phyloP scores from a whole-genome alignment of 352 stramenopile genomes.

The Pythium brachiatum region DNA sequence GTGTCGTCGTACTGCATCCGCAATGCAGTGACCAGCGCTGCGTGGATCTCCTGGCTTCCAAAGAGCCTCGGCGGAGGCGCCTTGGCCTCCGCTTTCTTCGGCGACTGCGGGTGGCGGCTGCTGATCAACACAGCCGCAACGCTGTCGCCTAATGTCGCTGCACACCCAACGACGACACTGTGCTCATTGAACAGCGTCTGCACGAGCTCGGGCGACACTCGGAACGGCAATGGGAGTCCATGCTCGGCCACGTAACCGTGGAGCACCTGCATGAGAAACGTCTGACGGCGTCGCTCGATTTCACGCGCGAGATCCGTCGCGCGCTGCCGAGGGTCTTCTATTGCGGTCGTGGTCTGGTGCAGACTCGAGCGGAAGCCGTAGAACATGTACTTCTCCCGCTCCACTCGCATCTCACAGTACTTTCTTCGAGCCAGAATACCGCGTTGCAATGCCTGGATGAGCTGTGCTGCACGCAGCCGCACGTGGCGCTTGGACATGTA shows the following conservation, averaged over 20 bases:
- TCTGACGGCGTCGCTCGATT: conserved; percentile 43
- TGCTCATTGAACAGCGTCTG: conserved; percentile 54
- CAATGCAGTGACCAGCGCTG: conserved; percentile 48
- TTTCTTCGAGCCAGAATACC: conserved; percentile 52
- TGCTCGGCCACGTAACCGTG: conserved; percentile 50
- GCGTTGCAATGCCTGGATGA: conserved; percentile 67
- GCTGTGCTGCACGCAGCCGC: conserved; percentile 46
- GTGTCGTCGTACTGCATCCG: conserved; percentile 63
- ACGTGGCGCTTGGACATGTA: conserved; percentile 47
- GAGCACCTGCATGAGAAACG: conserved; percentile 70
- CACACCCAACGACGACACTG: conserved; percentile 59
- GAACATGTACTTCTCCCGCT: conserved; percentile 61
- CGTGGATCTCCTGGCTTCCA: conserved; percentile 44
- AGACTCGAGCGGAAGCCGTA: conserved; percentile 68
- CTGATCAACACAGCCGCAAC: conserved; percentile 34
- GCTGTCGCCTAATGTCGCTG: conserved; percentile 40
- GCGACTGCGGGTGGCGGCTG: conserved; percentile 1
- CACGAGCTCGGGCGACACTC: conserved; percentile 32
- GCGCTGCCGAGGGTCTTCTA: conserved; percentile 47
- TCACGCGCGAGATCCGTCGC: conserved; percentile 35
- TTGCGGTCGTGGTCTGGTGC: conserved; percentile 29
- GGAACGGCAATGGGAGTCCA: conserved; percentile 34
- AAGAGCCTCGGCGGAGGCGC: conserved; percentile 21
- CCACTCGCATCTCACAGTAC: conserved; percentile 54
- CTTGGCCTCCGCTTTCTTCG: conserved; percentile 6